These are phyloP conservation scores for Trichoderma arundinaceum DNA, from an alignment of 2,329 filamentous ascomycete species.

Conservation along the genomic window DNA sequence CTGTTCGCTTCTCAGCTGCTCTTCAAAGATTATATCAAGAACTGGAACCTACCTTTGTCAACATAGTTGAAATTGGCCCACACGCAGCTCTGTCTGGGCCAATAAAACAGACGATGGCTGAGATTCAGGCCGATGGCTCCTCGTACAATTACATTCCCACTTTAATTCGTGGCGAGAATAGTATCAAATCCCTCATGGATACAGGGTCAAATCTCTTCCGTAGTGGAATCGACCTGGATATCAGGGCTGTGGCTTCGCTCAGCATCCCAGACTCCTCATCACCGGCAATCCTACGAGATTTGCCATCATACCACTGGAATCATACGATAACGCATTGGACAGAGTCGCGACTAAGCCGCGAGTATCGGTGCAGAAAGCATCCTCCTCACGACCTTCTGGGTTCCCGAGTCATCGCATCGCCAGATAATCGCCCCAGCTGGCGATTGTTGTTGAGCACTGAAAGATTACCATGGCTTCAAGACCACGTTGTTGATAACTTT, in stretches of 20 bases:
- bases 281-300: background rate
- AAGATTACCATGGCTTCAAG: constrained; percentile 47
- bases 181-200: constrained; percentile 2
- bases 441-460: constrained; percentile 15
- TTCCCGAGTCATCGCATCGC: background rate
- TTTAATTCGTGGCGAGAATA: constrained; percentile 6
- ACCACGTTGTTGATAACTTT: constrained; percentile 41
- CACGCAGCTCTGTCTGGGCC: constrained; percentile 20
- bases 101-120: constrained; percentile 2
- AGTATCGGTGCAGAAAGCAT: background rate
- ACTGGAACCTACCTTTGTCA: background rate
- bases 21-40: constrained; percentile 21
- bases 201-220: constrained; percentile 7
- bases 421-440: constrained; percentile 13
- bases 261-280: constrained; percentile 30
- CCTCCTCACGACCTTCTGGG: constrained; percentile 7
- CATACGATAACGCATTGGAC: constrained; percentile 36
- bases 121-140: background rate
- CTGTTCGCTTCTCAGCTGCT: constrained; percentile 39
- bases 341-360: background rate
- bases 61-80: constrained; percentile 20
- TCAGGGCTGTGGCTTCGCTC: constrained; percentile 5
- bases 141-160: constrained; percentile 20
- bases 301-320: constrained; percentile 12
- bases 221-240: background rate